A percentile compares a stretch with the other conserved stretches of the same genome.
phyloP scores from a whole-genome alignment of 176 grass and related monocot genomes.

The Pharus latifolius region DNA sequence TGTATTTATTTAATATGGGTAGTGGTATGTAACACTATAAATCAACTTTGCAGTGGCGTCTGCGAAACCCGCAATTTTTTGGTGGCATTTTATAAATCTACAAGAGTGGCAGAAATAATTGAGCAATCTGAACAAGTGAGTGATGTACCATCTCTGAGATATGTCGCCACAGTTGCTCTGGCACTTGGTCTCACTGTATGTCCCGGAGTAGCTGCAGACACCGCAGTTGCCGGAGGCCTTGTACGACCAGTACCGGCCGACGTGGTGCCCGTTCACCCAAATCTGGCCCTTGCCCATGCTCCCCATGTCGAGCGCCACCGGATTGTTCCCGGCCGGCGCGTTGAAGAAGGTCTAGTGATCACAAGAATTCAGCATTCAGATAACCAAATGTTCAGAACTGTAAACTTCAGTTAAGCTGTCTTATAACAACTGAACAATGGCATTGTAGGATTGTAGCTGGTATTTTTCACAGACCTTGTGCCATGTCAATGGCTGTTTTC shows the following conservation, averaged over 20 bases:
- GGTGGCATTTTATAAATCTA: too few relatives aligned
- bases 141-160: constrained; percentile 58
- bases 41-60: too few relatives aligned
- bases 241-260: constrained; percentile 88
- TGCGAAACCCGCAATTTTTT: too few relatives aligned
- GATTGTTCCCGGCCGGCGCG: constrained; percentile 54
- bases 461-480: constrained; percentile 53
- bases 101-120: not conserved
- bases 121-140: not conserved
- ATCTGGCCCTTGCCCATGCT: constrained; percentile 96
- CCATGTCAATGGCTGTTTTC: constrained; percentile 67
- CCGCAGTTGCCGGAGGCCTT: constrained; percentile 59
- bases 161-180: constrained; percentile 58
- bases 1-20: too few relatives aligned
- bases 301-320: constrained; percentile 78
- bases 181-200: constrained; percentile 68
- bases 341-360: constrained; percentile 58
- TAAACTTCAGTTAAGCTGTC: not conserved
- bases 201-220: constrained; percentile 60
- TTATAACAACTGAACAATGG: not conserved
- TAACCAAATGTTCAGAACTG: not conserved
- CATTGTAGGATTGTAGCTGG: not conserved
- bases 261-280: constrained; percentile 77
- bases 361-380: not conserved
- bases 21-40: too few relatives aligned